phyloP scores from a whole-genome alignment of 495 filamentous ascomycete genomes.

The Daldinia grandis region DNA sequence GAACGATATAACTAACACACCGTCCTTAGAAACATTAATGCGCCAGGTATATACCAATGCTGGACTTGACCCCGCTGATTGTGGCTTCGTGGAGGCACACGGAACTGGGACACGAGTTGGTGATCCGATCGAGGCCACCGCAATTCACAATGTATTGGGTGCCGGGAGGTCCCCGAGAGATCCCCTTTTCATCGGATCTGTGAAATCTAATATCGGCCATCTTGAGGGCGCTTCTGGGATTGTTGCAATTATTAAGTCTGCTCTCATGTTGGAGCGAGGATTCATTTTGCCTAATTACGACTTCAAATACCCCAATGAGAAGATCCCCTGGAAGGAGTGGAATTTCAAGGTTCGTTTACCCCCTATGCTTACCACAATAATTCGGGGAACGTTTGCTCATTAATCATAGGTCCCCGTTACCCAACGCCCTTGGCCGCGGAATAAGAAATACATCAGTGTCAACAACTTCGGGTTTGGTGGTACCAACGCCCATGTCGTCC shows the following conservation, averaged over 20 bases:
- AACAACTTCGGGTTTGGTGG: slow-evolving; percentile 62
- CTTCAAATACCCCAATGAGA: slow-evolving; percentile 56
- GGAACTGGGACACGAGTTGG: slow-evolving; percentile 68
- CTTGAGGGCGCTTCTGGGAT: slow-evolving; percentile 65
- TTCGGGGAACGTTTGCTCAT: slow-evolving; percentile 2
- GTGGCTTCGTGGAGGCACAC: slow-evolving; percentile 60
- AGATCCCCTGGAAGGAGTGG: slow-evolving; percentile 58
- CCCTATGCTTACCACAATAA: not conserved
- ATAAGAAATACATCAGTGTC: slow-evolving; percentile 52
- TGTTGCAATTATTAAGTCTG: slow-evolving; percentile 65
- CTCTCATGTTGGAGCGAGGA: slow-evolving; percentile 66
- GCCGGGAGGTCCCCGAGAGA: slow-evolving; percentile 46
- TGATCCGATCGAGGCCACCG: slow-evolving; percentile 68
- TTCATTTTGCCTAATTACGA: slow-evolving; percentile 60
- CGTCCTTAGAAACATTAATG: slow-evolving; percentile 51
- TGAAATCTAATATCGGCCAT: slow-evolving; percentile 70
- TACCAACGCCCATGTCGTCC: slow-evolving; percentile 54
- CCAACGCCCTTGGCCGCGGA: slow-evolving; percentile 50
- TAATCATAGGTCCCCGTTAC: slow-evolving; percentile 34
- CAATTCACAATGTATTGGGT: slow-evolving; percentile 60
- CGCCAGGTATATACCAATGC: slow-evolving; percentile 54
- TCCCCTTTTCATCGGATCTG: slow-evolving; percentile 63
- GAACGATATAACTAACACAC: slow-evolving; percentile 25
- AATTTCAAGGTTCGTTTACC: slow-evolving; percentile 49
- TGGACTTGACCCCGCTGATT: slow-evolving; percentile 52